A percentile compares a stretch with the other conserved stretches of the same genome.
Evolutionary conservation across 306 rosid genomes (phyloP).

Genomic region (Cercis canadensis): DNA sequence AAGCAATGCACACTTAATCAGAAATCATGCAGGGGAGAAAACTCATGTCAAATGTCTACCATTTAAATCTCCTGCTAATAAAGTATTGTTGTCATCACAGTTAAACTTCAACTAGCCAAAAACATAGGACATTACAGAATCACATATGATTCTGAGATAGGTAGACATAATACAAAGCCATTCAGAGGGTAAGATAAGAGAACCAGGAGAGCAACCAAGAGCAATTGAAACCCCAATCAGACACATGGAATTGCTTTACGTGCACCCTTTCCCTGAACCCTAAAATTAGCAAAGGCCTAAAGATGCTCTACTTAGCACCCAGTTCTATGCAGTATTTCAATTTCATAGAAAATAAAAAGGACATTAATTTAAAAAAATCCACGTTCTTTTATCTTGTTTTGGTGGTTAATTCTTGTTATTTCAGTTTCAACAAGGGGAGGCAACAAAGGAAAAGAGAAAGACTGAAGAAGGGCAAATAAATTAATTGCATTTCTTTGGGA

Average conservation of each 20-base stretch:
- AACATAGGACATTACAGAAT: slow-evolving; percentile 9
- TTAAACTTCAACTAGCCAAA: slow-evolving; percentile 1
- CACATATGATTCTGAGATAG: slow-evolving; percentile 2
- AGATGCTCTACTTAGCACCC: not conserved
- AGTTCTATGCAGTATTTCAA: slow-evolving; percentile 24
- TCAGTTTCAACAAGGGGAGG: slow-evolving; percentile 15
- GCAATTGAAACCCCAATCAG: slow-evolving; percentile 22
- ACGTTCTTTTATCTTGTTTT: no score
- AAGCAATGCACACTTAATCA: slow-evolving; percentile 21
- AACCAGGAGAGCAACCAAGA: not conserved
- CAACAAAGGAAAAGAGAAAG: slow-evolving; percentile 2
- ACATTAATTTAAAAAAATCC: not conserved
- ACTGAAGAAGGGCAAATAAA: not conserved
- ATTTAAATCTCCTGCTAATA: not conserved
- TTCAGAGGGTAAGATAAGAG: no score
- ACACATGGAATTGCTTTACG: not conserved
- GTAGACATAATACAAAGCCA: slow-evolving; percentile 6
- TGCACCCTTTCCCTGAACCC: not conserved
- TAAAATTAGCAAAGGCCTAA: slow-evolving; percentile 17
- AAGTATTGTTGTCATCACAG: slow-evolving; percentile 16
- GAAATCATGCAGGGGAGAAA: slow-evolving; percentile 10
- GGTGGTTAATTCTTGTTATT: not conserved
- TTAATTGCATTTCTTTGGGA: slow-evolving; percentile 8
- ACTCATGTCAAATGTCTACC: slow-evolving; percentile 9
- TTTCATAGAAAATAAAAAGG: slow-evolving; percentile 7